Percentiles rank a stretch among this genome's conserved stretches.
phyloP scores from a whole-genome alignment of 2,329 filamentous ascomycete genomes.

The Colletotrichum endophyticum region DNA sequence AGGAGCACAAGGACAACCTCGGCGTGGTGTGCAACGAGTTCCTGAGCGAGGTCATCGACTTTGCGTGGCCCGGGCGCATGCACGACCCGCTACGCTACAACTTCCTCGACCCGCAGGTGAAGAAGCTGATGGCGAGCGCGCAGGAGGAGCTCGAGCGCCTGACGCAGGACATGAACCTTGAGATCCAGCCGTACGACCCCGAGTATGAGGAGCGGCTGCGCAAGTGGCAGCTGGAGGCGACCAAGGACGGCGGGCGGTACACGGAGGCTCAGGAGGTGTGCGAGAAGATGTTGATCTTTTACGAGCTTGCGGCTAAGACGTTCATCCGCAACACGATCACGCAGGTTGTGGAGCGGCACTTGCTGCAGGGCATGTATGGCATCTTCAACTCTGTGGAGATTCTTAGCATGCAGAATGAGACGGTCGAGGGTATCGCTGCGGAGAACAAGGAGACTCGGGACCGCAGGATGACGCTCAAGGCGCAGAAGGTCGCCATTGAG shows the following conservation, averaged over 20 bases:
- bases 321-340: constrained; percentile 59
- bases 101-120: constrained; percentile 55
- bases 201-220: constrained; percentile 57
- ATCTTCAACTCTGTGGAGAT: constrained; percentile 59
- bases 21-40: constrained; percentile 61
- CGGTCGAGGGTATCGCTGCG: constrained; percentile 55
- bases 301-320: constrained; percentile 56
- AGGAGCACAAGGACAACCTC: constrained; percentile 60
- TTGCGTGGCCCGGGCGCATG: constrained; percentile 56
- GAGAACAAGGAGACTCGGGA: constrained; percentile 60
- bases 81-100: constrained; percentile 53
- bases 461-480: constrained; percentile 50
- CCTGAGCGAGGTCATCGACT: constrained; percentile 54
- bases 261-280: constrained; percentile 57
- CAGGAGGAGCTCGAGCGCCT: constrained; percentile 50
- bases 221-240: constrained; percentile 48
- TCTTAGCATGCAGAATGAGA: constrained; percentile 47
- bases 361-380: constrained; percentile 55
- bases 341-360: constrained; percentile 55
- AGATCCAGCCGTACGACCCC: constrained; percentile 58
- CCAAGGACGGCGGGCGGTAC: constrained; percentile 49
- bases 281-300: constrained; percentile 62
- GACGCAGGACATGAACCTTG: constrained; percentile 56
- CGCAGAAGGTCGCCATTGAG: constrained; percentile 54
- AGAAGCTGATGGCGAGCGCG: constrained; percentile 49